A percentile compares a stretch with the other conserved stretches of the same genome.
Evolutionary conservation across 208 protist genomes (phyloP).

Genomic region (Acanthamoeba quina): DNA sequence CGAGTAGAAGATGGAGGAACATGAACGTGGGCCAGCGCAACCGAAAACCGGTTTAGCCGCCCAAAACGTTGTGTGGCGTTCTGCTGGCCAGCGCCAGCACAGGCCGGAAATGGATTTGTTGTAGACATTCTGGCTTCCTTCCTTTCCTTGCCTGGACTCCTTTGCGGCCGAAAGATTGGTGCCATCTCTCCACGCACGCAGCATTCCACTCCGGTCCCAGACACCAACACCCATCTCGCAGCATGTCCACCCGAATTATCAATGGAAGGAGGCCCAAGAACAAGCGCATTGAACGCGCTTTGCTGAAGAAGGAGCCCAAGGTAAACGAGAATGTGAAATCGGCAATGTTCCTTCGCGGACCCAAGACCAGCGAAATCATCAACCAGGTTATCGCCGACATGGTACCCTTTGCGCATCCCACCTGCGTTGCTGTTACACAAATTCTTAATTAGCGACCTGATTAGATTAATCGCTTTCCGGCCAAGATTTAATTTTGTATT

Average conservation of each 20-base stretch:
- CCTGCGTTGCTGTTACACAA: too few species aligned
- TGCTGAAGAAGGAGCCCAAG: constrained; percentile 73
- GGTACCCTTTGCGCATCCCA: neutral
- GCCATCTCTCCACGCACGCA: neutral
- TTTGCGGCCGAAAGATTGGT: too few species aligned
- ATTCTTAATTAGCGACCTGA: too few species aligned
- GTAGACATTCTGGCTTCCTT: neutral
- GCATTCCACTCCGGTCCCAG: neutral
- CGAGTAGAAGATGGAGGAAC: neutral
- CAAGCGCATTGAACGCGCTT: constrained; percentile 44
- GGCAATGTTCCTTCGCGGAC: constrained; percentile 78
- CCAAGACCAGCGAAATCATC: constrained; percentile 77
- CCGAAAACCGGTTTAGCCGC: neutral
- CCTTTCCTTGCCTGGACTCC: neutral
- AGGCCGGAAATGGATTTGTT: neutral
- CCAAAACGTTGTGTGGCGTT: neutral
- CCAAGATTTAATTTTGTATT: neutral
- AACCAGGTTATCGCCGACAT: constrained; percentile 73
- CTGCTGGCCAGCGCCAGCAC: neutral
- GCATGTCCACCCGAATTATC: constrained; percentile 16
- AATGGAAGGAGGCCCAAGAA: constrained; percentile 76
- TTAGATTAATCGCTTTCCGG: neutral
- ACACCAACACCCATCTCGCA: neutral
- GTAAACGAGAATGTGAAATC: constrained; percentile 80
- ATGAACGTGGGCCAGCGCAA: neutral